phyloP scores from a whole-genome alignment of 2,329 filamentous ascomycete genomes.

The Neurospora sp. region DNA sequence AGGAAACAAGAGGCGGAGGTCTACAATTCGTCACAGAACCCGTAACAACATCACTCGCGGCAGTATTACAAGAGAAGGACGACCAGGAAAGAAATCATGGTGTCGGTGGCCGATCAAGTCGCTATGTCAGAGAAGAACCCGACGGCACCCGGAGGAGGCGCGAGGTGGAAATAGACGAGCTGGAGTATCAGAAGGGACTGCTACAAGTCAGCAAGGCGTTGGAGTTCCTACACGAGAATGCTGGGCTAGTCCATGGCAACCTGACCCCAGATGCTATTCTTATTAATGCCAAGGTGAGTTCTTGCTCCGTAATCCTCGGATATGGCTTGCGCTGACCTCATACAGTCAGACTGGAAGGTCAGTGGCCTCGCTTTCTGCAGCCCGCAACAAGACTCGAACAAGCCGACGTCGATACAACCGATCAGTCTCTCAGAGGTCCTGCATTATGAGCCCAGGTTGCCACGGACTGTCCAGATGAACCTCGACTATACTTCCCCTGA shows the following conservation, averaged over 20 bases:
- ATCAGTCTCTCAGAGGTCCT: constrained; percentile 76
- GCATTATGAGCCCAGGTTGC: constrained; percentile 76
- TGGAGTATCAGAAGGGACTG: constrained; percentile 94
- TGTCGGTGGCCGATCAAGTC: constrained; percentile 59
- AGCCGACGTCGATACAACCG: constrained; percentile 64
- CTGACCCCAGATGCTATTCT: constrained; percentile 88
- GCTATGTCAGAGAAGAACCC: constrained; percentile 70
- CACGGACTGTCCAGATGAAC: constrained; percentile 73
- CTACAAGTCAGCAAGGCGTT: constrained; percentile 88
- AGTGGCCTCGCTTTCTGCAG: constrained; percentile 87
- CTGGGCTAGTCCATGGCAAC: constrained; percentile 87
- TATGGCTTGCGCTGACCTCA: constrained; percentile 18
- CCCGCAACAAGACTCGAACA: constrained; percentile 64
- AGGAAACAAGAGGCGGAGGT: constrained; percentile 83
- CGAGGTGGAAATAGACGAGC: constrained; percentile 88
- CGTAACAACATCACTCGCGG: constrained; percentile 79
- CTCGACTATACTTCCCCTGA: constrained; percentile 92
- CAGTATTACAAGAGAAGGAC: constrained; percentile 78
- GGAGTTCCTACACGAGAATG: constrained; percentile 92
- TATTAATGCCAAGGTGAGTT: constrained; percentile 78
- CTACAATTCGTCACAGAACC: constrained; percentile 93
- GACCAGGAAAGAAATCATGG: constrained; percentile 60
- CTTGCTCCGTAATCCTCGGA: background rate
- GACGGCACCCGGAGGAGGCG: constrained; percentile 63
- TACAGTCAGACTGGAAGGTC: constrained; percentile 92